Conservation (phyloP, 2,329 filamentous ascomycete genomes). For the Colletotrichum musicola region DNA sequence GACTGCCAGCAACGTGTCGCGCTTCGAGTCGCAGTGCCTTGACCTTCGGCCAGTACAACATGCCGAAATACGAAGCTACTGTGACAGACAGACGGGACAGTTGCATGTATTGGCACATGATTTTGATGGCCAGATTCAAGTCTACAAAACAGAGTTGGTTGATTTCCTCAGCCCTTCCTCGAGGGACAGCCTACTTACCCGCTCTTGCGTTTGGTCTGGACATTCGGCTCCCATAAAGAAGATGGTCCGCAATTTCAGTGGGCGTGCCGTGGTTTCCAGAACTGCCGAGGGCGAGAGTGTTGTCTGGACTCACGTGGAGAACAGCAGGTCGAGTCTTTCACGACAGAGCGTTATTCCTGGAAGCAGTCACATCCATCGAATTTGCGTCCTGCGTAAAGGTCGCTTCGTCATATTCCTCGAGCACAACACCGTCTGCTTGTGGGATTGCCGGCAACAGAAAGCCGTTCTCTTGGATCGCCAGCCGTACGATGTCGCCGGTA, state of each 20-base stretch:
- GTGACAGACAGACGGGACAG: conserved; percentile 71
- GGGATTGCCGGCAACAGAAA: conserved; percentile 77
- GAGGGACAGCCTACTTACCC: conserved; percentile 69
- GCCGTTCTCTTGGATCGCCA: conserved; percentile 71
- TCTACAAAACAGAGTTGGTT: conserved; percentile 83
- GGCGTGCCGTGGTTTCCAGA: conserved; percentile 83
- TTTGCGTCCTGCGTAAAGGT: conserved; percentile 81
- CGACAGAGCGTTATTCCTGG: conserved; percentile 78
- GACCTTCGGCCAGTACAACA: conserved; percentile 60
- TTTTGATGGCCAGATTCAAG: conserved; percentile 86
- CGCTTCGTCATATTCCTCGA: conserved; percentile 86
- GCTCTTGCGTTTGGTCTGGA: conserved; percentile 82
- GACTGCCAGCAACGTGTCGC: conserved; percentile 87
- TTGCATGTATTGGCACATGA: conserved; percentile 84
- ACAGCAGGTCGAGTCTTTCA: conserved; percentile 66
- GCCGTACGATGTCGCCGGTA: conserved; percentile 72
- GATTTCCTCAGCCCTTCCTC: conserved; percentile 81
- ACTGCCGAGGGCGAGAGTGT: conserved; percentile 84
- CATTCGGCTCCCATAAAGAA: conserved; percentile 86
- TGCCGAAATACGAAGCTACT: conserved; percentile 80
- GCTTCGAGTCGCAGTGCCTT: conserved; percentile 73
- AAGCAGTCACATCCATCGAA: conserved; percentile 80
- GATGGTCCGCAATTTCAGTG: conserved; percentile 87
- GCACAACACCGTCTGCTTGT: conserved; percentile 77
- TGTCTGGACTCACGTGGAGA: conserved; percentile 80